Evolutionary conservation across 352 stramenopile species (phyloP), one percentile per base, ranked within the genome.

Genomic region (Elongisporangium anandrum): DNA sequence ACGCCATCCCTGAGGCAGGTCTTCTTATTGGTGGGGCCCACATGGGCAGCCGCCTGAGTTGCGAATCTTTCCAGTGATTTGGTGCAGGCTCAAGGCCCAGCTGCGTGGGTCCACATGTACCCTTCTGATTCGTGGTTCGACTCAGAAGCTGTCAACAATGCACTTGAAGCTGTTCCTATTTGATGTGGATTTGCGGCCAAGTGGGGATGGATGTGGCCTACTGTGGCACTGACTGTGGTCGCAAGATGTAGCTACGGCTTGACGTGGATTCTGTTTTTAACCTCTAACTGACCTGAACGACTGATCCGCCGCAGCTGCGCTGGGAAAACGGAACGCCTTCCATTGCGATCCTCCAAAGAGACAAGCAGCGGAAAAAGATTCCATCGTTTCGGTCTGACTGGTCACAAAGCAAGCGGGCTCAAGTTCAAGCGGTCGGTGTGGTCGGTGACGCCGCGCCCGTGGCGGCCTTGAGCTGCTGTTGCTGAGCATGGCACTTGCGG

Each of bases 401-500:
- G 29, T 41, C 29, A 41, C 5, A 41, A 15, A 41, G 29, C 29
- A 8, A n/a, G n/a, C n/a, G n/a, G n/a, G n/a, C n/a, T n/a, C n/a
- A 41, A 41, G 29, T 41, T 41, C 29, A 41, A 41, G 29, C 29
- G 29, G 29, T 41, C 29, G 29, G 29, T 41, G 29, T 41, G 29
- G 29, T 41, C 29, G 29, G 29, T 41, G 29, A 41, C 29, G 29
- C 29, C 29, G 29, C 9, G 29, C 29, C 50, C 29, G 29, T 41
- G 29, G 29, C 29, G 29, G 29, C 29, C 61, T 79, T 67, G 26
- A 52, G 54, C 38, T 53, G 45, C 66, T 89, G 86, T 53, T 65
- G 59, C 52, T 79, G 65, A n/a, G 85, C 78, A 56, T 90, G 72
- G 66, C 83, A 93, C 65, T 89, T 75, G 66, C 83, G 83, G 56